Percentiles rank a stretch among this genome's conserved stretches.
phyloP scores from a whole-genome alignment of 2,329 filamentous ascomycete species.

The Amesomyces nigricolor region DNA sequence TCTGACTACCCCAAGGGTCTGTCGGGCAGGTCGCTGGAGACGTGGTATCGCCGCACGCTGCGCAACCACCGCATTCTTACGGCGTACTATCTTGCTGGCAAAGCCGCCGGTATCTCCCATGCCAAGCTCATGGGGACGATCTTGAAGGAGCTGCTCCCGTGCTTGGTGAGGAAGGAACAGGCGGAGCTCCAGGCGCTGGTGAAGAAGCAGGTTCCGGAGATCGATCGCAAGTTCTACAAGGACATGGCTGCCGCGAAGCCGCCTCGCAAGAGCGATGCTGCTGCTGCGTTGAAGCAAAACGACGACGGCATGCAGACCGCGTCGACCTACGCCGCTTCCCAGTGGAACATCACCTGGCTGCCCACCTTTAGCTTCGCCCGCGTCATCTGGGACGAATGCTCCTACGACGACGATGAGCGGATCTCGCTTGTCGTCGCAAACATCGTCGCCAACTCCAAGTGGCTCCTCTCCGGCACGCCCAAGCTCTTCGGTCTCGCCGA shows the following conservation, averaged over 20 bases:
- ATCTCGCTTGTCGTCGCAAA: conserved; percentile 33
- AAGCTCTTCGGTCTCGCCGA: conserved; percentile 33
- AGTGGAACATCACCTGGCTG: conserved; percentile 25
- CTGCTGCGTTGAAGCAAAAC: neutral
- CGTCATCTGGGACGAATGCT: conserved; percentile 41
- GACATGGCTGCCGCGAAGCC: neutral
- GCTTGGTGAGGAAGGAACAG: conserved; percentile 7
- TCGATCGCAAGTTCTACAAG: conserved; percentile 10
- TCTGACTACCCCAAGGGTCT: conserved; percentile 1
- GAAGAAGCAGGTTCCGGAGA: conserved; percentile 9
- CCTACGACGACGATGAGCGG: conserved; percentile 30
- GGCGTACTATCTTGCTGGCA: conserved; percentile 11
- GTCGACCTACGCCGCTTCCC: neutral
- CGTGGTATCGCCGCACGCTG: conserved; percentile 18
- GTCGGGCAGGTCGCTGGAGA: conserved; percentile 8
- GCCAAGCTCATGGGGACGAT: neutral
- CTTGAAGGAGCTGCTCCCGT: neutral
- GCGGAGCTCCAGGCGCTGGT: conserved; percentile 13
- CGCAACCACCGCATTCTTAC: conserved; percentile 11
- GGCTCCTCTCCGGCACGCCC: conserved; percentile 42
- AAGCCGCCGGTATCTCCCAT: neutral
- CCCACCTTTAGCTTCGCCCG: conserved; percentile 37
- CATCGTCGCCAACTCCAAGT: conserved; percentile 33
- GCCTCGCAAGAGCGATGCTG: neutral
- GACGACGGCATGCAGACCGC: neutral